A percentile compares a stretch with the other conserved stretches of the same genome.
These are phyloP conservation scores for Colletotrichum lupini DNA, from an alignment of 2,329 filamentous ascomycete species.

Conservation along the genomic window DNA sequence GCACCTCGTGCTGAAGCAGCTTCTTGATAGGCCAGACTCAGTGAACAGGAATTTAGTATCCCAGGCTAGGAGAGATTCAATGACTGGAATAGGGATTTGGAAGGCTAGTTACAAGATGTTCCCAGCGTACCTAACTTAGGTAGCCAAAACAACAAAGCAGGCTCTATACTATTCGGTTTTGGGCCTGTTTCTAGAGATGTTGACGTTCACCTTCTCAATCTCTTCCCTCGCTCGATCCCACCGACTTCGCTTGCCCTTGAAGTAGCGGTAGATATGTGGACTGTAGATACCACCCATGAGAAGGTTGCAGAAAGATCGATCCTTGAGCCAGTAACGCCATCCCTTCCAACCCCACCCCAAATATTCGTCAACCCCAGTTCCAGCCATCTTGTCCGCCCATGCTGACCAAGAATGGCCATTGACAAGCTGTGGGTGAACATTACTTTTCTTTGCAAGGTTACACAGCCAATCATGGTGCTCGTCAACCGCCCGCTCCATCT, in stretches of 20 bases:
- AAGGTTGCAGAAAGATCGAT: background rate
- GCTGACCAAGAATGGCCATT: background rate
- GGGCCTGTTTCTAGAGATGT: background rate
- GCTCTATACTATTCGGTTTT: background rate
- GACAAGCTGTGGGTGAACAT: background rate
- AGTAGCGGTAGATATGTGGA: background rate
- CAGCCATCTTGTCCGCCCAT: background rate
- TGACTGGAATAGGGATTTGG: too few species aligned
- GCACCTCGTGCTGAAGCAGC: too few species aligned
- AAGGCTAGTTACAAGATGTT: too few species aligned
- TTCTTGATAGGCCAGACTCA: too few species aligned
- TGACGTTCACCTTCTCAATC: background rate
- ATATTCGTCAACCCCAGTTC: background rate
- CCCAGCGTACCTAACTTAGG: too few species aligned
- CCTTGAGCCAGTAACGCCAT: background rate
- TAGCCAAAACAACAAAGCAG: too few species aligned
- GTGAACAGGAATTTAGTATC: too few species aligned
- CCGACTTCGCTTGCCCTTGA: background rate
- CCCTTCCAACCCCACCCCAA: background rate
- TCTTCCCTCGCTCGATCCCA: background rate
- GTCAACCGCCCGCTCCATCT: background rate
- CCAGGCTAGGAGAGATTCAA: too few species aligned
- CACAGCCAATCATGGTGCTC: background rate
- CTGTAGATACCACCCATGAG: background rate
- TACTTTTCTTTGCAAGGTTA: background rate